Evolutionary conservation across 192 early-diverging fungal genomes (phyloP), one percentile per base, ranked within the genome.

Genomic region (Phlyctochytrium bullatum): DNA sequence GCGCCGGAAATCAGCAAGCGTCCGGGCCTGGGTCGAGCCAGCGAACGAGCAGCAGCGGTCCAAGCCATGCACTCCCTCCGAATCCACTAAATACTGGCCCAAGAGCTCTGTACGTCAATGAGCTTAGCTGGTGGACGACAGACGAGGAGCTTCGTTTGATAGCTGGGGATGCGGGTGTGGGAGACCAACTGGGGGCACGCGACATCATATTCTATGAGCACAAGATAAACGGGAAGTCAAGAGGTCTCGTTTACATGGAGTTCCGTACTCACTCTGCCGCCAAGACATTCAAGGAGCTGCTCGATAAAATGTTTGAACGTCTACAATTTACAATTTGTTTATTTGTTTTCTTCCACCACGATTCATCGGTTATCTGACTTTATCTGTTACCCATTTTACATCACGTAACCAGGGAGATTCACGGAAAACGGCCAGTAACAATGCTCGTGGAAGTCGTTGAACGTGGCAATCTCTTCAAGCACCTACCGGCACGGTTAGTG

Each of bases 171-270:
- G 74, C 80, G 33, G 82, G 82, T 14, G 73, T 85, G n/a, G 67
- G 65, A 6, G 67, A 71, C 28, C 73, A 86, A 28, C 52, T 87
- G n/a, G 67, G 72, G 16, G 50, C 52, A 12, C 23, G 50, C 12
- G 82, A 86, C 23, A 59, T 84, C 17, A 80, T 82, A 25, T 88
- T 88, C 54, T 77, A 80, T 57, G 86, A 88, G 53, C 80, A 83
- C 64, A 87, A 87, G 74, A 77, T 83, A 4, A 88, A 88, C 60
- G 86, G 86, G 35, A 88, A 88, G 79, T 87, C 84, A 69, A 63
- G 80, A 70, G 86, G 86, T 65, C 73, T 83, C 33, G 86, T 80
- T 10, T 88, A 78, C 66, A 36, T 86, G 25, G 77, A 85, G 63
- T 88, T 88, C 64, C 69, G 59, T 14, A 73, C 66, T 12, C 34